Evolutionary conservation across 345 rosid species (phyloP).

Genomic region (Stellera chamaejasme): DNA sequence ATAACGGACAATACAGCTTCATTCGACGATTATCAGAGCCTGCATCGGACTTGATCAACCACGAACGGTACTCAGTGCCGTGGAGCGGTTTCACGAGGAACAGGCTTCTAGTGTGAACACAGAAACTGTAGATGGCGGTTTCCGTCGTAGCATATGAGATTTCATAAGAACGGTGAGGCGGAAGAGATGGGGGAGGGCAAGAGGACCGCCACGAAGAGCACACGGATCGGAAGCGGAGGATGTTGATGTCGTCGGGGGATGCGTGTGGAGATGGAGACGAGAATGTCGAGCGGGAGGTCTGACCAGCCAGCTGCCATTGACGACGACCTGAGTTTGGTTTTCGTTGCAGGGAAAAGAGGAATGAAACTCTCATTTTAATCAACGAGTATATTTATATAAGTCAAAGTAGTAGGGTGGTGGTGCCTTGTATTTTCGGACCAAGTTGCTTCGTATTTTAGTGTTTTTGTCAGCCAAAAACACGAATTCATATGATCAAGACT

Average conservation of each 20-base stretch:
- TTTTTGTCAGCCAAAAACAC: too few relatives aligned
- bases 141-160: neutral
- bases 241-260: constrained; percentile 14
- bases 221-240: constrained; percentile 23
- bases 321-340: too few relatives aligned
- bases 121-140: neutral
- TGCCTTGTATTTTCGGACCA: too few relatives aligned
- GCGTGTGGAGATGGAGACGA: constrained; percentile 6
- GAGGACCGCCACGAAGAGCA: constrained; percentile 27
- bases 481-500: too few relatives aligned
- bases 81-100: constrained; percentile 10
- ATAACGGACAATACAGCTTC: neutral
- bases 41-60: constrained; percentile 4
- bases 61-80: neutral
- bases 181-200: constrained; percentile 2
- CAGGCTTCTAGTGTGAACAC: constrained; percentile 7
- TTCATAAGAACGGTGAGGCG: constrained; percentile 1
- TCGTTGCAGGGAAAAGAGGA: too few relatives aligned
- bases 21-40: neutral
- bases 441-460: too few relatives aligned
- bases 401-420: too few relatives aligned
- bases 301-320: constrained; percentile 18
- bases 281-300: constrained; percentile 20
- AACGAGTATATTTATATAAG: too few relatives aligned
- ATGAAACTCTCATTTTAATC: too few relatives aligned